phyloP scores from a whole-genome alignment of 1,284 basidiomycete genomes.

The Microstroma glucosiphilum region DNA sequence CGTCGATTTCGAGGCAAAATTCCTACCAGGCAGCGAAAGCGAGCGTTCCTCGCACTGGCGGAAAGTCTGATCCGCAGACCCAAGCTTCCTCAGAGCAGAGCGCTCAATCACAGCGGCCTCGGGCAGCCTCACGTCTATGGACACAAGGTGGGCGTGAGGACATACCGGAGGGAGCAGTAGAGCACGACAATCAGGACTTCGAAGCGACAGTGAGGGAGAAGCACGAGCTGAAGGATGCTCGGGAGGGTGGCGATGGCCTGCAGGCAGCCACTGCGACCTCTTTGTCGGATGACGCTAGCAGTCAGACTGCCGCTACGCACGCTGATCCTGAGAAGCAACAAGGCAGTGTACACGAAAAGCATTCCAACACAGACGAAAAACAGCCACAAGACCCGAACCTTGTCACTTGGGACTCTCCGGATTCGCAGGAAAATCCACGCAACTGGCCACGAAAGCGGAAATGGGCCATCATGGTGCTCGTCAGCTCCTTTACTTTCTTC shows the following conservation, averaged over 20 bases:
- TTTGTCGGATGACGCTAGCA: background rate
- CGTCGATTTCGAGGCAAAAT: background rate
- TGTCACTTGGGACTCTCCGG: conserved; percentile 62
- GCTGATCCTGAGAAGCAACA: conserved; percentile 8
- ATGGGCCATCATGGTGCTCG: conserved; percentile 58
- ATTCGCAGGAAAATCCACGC: conserved; percentile 63
- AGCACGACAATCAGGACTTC: background rate
- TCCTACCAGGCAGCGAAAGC: background rate
- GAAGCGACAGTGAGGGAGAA: background rate
- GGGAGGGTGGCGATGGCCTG: background rate
- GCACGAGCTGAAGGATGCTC: background rate
- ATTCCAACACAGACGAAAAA: background rate
- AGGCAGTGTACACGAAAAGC: background rate
- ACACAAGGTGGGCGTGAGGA: too few relatives aligned
- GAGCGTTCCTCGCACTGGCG: background rate
- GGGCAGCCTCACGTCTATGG: too few relatives aligned
- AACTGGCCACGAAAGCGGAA: conserved; percentile 63
- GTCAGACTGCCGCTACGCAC: background rate
- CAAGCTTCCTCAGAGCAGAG: background rate
- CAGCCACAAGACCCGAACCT: conserved; percentile 23
- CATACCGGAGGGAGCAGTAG: background rate
- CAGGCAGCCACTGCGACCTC: background rate
- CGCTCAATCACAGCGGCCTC: too few relatives aligned
- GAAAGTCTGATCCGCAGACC: background rate
- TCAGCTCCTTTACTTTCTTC: conserved; percentile 37